Evolutionary conservation across 1,284 basidiomycete species (phyloP), one percentile per base, ranked within the genome.

Genomic region (Prillingera fragicola): DNA sequence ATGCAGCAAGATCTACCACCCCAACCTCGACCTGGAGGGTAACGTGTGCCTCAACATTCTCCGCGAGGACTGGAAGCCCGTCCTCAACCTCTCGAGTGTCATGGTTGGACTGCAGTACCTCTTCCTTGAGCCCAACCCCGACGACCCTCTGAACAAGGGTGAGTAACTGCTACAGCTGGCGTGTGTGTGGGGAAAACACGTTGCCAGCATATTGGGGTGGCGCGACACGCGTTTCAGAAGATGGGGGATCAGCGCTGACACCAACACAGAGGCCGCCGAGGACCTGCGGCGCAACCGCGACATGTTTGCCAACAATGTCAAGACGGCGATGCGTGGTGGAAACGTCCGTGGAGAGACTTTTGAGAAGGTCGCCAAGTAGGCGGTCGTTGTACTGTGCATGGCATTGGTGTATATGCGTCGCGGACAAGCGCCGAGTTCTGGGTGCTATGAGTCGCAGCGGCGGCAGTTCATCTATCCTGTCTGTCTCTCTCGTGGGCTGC

Each of bases 11-110:
- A 96, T 98, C 67, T 98, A 99, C 72, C 95, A 99, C 70, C 95
- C 95, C 2, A 99, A 99, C 64, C 83, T 99, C 36, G 94, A 99
- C 71, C 79, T 96, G 26, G 89, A 97, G 65, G 92, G 92, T 38
- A 96, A 96, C 58, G 90, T 97, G 28, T 94, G 89, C 73, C 69
- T 94, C 19, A 98, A 98, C 75, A 97, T 98, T 62, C 78, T 98
- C 48, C 82, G 95, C 68, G 95, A 98, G 76, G 95, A 98, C 74
- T 99, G 95, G 95, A 99, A 99, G 67, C 95, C 95, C 13, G 95
- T 67, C 5, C 78, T 98, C 41, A 97, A 96, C 71, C 78, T 97
- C 44, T 96, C 91, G 70, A 88, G 90, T 27, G 87, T 98, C 53
- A 91, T 96, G 84, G 89, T 97, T 54, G 95, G 95, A 27, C 74